These are phyloP conservation scores for Sherardia arvensis DNA, from an alignment of 257 asterid genomes.

Conservation along the genomic window DNA sequence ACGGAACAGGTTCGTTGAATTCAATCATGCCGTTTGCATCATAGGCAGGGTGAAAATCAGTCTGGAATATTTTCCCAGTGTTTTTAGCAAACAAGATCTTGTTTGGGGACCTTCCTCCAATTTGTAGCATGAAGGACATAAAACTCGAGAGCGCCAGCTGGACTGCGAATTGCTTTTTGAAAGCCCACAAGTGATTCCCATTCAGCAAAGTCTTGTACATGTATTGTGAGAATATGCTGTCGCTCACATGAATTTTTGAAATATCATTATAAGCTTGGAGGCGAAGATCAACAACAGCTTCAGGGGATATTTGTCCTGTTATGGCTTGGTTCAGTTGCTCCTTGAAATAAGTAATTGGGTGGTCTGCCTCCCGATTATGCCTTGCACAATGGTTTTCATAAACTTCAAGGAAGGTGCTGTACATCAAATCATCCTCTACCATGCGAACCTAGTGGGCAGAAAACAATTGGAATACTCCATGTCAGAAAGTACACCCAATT, in stretches of 20 bases:
- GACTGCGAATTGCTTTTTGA: conserved; percentile 92
- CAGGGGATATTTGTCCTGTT: conserved; percentile 87
- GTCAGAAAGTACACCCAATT: background rate
- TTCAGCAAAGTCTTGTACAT: conserved; percentile 88
- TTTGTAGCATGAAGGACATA: conserved; percentile 92
- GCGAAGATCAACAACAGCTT: conserved; percentile 95
- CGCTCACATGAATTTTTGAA: conserved; percentile 68
- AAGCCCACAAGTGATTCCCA: conserved; percentile 94
- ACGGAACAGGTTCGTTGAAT: conserved; percentile 92
- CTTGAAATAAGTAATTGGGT: conserved; percentile 80
- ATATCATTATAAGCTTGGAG: conserved; percentile 86
- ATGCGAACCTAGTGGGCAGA: conserved; percentile 61
- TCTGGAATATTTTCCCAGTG: conserved; percentile 92
- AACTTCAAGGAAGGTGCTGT: conserved; percentile 95
- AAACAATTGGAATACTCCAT: conserved; percentile 5
- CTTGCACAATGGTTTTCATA: conserved; percentile 98
- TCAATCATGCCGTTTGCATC: conserved; percentile 96
- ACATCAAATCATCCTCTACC: conserved; percentile 98
- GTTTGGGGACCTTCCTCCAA: conserved; percentile 97
- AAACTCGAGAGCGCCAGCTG: conserved; percentile 96
- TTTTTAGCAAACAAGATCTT: conserved; percentile 93
- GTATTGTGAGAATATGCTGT: conserved; percentile 92
- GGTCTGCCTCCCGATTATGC: conserved; percentile 85
- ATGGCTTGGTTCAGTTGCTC: conserved; percentile 98
- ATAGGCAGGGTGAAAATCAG: conserved; percentile 97